Evolutionary conservation across 1,284 basidiomycete genomes (phyloP), one percentile per base, ranked within the genome.

Genomic region (Ganoderma lucidum): DNA sequence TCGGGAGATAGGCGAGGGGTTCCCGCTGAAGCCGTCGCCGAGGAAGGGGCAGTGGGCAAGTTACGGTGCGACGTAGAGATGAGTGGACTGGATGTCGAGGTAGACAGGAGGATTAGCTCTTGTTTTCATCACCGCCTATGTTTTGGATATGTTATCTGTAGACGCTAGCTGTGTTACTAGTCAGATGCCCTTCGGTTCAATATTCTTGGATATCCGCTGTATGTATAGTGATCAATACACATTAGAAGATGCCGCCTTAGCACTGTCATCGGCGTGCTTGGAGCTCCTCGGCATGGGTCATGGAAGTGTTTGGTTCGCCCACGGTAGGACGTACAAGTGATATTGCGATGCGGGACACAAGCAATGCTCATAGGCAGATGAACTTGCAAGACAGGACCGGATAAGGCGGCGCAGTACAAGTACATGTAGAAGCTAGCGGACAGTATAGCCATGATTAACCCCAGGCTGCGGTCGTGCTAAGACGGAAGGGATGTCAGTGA

Each of bases 391-490:
- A 48, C 51, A 62, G 53, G 64, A 62, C 19, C 12, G 51, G 48
- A n/a, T 45, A 28, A 28, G 15, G 61, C 51, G 32, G 39, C 62
- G 58, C 53, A 58, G 35, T 67, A 67, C 28, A 37, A 12, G 45
- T 63, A 32, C 32, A 67, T 44, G n/a, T 8, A 37, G 55, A 14
- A 64, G 35, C 53, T 28, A 23, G 8, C 48, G 56, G 9, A 17
- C 61, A 39, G 37, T 30, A 28, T 6, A 35, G 30, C 12, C 53
- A 65, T 56, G 3, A 44, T 85, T 74, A 93, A 75, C 90, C 91
- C 90, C 91, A 92, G 2, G 90, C 90, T 62, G 90, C 88, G 2
- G 90, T 92, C 5, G 91, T 90, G 78, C 91, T 92, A 73, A 28
- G n/a, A 68, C 41, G n/a, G 37, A 19, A 30, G 61, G 14, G 30